These are phyloP conservation scores for Trichophyton simii DNA, from an alignment of 2,329 filamentous ascomycete species.

Conservation along the genomic window DNA sequence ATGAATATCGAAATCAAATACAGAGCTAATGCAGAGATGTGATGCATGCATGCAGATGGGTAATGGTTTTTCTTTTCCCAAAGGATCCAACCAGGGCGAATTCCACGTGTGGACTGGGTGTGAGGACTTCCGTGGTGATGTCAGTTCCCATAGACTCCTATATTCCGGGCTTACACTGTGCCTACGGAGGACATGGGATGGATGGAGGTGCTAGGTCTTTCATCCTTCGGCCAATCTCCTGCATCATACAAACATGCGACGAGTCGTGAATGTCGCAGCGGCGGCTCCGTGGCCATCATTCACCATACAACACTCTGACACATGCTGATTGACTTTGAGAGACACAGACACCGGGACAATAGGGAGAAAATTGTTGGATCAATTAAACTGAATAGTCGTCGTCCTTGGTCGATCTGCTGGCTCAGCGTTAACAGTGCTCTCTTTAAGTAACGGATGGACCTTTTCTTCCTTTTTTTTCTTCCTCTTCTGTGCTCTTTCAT, in stretches of 20 bases:
- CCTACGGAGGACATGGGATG: background rate
- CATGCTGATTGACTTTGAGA: background rate
- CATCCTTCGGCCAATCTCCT: background rate
- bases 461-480: background rate
- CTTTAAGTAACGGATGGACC: background rate
- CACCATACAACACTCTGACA: background rate
- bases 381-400: background rate
- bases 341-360: too few relatives aligned
- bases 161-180: background rate
- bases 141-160: too few relatives aligned
- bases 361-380: background rate
- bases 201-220: background rate
- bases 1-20: background rate
- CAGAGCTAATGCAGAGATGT: constrained; percentile 1
- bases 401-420: background rate
- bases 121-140: background rate
- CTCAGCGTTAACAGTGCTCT: background rate
- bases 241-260: background rate
- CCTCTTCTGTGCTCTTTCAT: background rate
- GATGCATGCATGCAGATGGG: background rate
- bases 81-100: background rate
- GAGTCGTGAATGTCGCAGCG: background rate
- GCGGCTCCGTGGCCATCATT: background rate
- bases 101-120: background rate
- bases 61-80: background rate